Conservation (phyloP, 2,329 filamentous ascomycete genomes). For the Botrytis fabae region DNA sequence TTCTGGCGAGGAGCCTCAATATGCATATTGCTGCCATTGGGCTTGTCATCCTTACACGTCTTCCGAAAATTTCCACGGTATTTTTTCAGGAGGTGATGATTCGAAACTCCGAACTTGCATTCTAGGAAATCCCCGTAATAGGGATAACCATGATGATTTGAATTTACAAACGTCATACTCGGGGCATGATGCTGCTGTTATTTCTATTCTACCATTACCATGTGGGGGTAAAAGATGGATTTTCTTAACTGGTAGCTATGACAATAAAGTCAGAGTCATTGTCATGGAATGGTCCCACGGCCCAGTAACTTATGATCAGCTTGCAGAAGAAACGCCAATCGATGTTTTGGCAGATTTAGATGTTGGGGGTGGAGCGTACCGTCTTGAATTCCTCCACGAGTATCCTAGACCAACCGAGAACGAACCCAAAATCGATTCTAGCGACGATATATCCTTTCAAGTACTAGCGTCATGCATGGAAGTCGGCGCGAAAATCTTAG, state of each 20-base stretch:
- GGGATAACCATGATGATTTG: neutral
- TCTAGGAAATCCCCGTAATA: neutral
- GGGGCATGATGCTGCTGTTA: conserved; percentile 80
- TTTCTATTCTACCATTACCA: conserved; percentile 74
- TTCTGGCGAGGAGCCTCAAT: conserved; percentile 21
- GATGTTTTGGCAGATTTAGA: conserved; percentile 43
- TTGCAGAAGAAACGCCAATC: conserved; percentile 44
- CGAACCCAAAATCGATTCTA: neutral
- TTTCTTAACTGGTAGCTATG: conserved; percentile 86
- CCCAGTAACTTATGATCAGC: neutral
- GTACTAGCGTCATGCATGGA: conserved; percentile 95
- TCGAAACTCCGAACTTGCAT: conserved; percentile 29
- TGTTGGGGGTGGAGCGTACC: conserved; percentile 85
- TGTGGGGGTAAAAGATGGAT: conserved; percentile 49
- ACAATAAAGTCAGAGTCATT: conserved; percentile 76
- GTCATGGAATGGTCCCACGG: conserved; percentile 41
- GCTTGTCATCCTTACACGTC: conserved; percentile 5
- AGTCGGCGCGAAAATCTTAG: conserved; percentile 71
- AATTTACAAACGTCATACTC: conserved; percentile 42
- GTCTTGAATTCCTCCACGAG: conserved; percentile 63
- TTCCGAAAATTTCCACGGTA: neutral
- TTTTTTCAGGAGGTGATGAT: conserved; percentile 67
- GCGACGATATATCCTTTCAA: conserved; percentile 41
- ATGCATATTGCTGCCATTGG: conserved; percentile 23
- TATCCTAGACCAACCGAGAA: neutral